Conservation (phyloP, 257 asterid species). For the Ocimum tenuiflorum region DNA sequence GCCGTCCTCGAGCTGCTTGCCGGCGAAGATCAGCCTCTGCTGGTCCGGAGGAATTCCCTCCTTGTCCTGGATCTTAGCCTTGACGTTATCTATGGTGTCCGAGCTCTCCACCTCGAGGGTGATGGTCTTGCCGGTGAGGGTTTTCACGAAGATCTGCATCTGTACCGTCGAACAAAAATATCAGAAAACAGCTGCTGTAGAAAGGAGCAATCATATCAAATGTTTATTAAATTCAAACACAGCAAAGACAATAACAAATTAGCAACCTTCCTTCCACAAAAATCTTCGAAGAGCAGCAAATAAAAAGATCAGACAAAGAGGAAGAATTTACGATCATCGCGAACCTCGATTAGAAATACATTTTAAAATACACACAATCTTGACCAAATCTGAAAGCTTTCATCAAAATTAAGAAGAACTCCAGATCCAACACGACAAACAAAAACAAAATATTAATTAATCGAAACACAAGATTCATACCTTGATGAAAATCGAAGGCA, state of each 20-base stretch:
- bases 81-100: too few relatives aligned
- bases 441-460: neutral
- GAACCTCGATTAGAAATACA: neutral
- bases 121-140: slow-evolving; percentile 43
- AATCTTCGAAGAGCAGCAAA: too few relatives aligned
- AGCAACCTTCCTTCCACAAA: too few relatives aligned
- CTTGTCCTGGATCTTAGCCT: too few relatives aligned
- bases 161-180: neutral
- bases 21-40: too few relatives aligned
- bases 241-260: neutral
- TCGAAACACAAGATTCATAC: neutral
- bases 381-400: neutral
- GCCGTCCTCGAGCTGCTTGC: slow-evolving; percentile 43
- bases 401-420: neutral
- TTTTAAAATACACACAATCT: neutral
- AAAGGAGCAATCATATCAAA: neutral
- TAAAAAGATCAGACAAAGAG: too few relatives aligned
- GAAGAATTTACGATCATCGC: neutral
- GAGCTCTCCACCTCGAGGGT: too few relatives aligned
- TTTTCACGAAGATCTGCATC: slow-evolving; percentile 66
- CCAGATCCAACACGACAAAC: neutral
- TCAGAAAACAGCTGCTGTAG: neutral
- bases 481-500: too few relatives aligned
- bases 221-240: too few relatives aligned
- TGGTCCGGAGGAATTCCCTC: too few relatives aligned